Conservation (phyloP, 306 rosid genomes). For the Betula pendula region DNA sequence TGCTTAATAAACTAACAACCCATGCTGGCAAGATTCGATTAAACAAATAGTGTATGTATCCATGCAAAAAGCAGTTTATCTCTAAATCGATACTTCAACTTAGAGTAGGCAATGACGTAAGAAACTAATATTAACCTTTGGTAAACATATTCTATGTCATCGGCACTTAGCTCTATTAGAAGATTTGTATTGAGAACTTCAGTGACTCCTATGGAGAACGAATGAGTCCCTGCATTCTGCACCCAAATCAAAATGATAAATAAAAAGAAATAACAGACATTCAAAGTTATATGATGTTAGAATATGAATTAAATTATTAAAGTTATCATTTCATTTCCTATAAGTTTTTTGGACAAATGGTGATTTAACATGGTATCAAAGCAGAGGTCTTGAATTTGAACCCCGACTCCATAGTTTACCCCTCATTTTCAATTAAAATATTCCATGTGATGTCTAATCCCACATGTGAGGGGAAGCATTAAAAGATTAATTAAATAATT, state of each 20-base stretch:
- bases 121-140: conserved; percentile 58
- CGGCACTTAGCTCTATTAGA: conserved; percentile 84
- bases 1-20: conserved; percentile 1
- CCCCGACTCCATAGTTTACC: too few species aligned
- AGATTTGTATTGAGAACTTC: conserved; percentile 93
- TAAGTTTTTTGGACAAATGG: too few species aligned
- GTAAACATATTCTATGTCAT: conserved; percentile 86
- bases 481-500: too few species aligned
- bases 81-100: not conserved
- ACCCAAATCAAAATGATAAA: conserved; percentile 32
- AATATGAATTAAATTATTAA: too few species aligned
- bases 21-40: conserved; percentile 1
- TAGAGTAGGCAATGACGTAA: not conserved
- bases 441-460: too few species aligned
- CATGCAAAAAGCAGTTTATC: not conserved
- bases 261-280: conserved; percentile 11
- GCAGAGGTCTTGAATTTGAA: too few species aligned
- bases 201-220: conserved; percentile 85
- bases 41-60: not conserved
- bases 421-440: too few species aligned
- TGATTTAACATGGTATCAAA: too few species aligned
- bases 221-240: conserved; percentile 84
- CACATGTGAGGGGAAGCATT: too few species aligned
- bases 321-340: too few species aligned
- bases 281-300: too few species aligned